Evolutionary conservation across 192 early-diverging fungal genomes (phyloP).

Genomic region (Rhizophagus sp.): DNA sequence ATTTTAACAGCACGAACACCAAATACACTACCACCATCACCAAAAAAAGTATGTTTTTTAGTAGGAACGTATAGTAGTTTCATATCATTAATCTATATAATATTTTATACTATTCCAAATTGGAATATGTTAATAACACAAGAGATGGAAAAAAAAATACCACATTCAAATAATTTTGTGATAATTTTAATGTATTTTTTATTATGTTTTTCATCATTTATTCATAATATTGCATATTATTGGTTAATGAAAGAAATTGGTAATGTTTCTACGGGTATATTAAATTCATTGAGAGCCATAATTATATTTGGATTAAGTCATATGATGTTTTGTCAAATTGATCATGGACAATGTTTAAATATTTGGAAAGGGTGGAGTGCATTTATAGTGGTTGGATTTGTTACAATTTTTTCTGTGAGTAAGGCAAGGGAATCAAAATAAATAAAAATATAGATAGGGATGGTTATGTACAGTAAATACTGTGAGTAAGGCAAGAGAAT

Average conservation of each 20-base stretch:
- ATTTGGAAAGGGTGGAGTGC: constrained; percentile 55
- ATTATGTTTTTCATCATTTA: constrained; percentile 43
- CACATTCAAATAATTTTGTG: constrained; percentile 9
- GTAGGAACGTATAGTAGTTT: constrained; percentile 47
- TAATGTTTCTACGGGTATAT: constrained; percentile 57
- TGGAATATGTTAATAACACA: constrained; percentile 44
- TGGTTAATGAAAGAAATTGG: constrained; percentile 53
- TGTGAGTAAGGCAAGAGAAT: background rate
- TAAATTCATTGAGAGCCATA: constrained; percentile 57
- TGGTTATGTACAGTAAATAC: constrained; percentile 5
- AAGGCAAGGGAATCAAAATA: background rate
- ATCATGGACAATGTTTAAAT: constrained; percentile 59
- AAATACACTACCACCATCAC: constrained; percentile 38
- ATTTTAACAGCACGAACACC: constrained; percentile 45
- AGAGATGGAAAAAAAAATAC: constrained; percentile 34
- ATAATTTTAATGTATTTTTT: constrained; percentile 47
- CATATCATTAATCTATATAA: constrained; percentile 49
- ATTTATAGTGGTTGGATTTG: constrained; percentile 54
- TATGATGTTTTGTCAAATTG: constrained; percentile 53
- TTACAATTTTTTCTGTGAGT: constrained; percentile 48
- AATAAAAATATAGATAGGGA: too few species aligned
- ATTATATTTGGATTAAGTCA: constrained; percentile 61
- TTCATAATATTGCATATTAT: constrained; percentile 58
- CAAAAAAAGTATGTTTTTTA: constrained; percentile 53
- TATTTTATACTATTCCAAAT: constrained; percentile 52